Conservation (phyloP, 1,139 yeast species). For the Chernovozyma sophiae-reginae region DNA sequence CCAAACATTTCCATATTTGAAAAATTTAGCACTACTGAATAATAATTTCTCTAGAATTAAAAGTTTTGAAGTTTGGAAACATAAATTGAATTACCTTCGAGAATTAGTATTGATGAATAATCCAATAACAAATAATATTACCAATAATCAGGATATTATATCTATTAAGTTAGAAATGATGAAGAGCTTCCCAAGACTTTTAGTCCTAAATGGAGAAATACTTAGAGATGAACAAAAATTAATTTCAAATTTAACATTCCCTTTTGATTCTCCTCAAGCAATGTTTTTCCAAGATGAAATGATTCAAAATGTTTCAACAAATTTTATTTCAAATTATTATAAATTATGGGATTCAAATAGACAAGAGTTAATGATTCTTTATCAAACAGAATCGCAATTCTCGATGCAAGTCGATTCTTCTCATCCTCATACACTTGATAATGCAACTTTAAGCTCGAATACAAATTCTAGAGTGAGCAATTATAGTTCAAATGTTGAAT, state of each 20-base stretch:
- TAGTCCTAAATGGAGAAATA: conserved; percentile 72
- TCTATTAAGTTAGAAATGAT: conserved; percentile 61
- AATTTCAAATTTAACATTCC: conserved; percentile 50
- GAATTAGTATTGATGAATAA: conserved; percentile 77
- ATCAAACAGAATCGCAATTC: conserved; percentile 81
- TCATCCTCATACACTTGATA: conserved; percentile 45
- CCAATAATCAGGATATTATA: conserved; percentile 30
- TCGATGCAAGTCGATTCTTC: conserved; percentile 60
- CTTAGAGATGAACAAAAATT: conserved; percentile 71
- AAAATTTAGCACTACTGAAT: conserved; percentile 75
- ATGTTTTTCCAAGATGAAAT: conserved; percentile 81
- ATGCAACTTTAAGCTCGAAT: conserved; percentile 14
- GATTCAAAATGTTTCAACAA: conserved; percentile 65
- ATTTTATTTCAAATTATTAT: conserved; percentile 69
- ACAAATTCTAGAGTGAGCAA: conserved; percentile 23
- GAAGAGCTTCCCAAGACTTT: conserved; percentile 70
- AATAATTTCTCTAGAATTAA: conserved; percentile 60
- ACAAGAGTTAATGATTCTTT: conserved; percentile 61
- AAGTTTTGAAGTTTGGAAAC: conserved; percentile 70
- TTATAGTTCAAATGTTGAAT: conserved; percentile 18
- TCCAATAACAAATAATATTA: conserved; percentile 49
- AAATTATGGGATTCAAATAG: conserved; percentile 82
- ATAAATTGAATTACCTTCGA: conserved; percentile 66
- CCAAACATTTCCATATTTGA: conserved; percentile 66
- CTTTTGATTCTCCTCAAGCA: conserved; percentile 40